phyloP scores from a whole-genome alignment of 1,139 yeast genomes.

The Hansenula sp. region DNA sequence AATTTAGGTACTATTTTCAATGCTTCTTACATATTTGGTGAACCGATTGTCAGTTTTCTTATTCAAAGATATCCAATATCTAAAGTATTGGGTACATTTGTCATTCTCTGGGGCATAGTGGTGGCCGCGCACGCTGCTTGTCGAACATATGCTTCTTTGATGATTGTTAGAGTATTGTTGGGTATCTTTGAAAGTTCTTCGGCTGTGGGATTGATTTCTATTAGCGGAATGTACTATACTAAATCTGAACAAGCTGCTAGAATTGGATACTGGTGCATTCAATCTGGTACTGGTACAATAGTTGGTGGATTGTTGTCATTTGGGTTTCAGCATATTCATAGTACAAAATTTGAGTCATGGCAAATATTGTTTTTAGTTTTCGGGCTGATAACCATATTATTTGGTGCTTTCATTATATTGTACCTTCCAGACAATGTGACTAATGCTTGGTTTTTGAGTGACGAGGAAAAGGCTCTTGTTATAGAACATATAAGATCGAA shows the following conservation, averaged over 20 bases:
- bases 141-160: conserved; percentile 38
- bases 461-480: conserved; percentile 44
- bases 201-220: conserved; percentile 49
- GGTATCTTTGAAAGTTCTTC: conserved; percentile 50
- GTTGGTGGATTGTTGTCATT: conserved; percentile 46
- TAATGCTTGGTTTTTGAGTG: conserved; percentile 42
- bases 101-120: conserved; percentile 46
- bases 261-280: conserved; percentile 46
- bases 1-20: conserved; percentile 62
- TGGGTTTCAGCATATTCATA: conserved; percentile 32
- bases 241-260: conserved; percentile 40
- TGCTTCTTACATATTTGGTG: conserved; percentile 50
- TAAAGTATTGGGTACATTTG: conserved; percentile 43
- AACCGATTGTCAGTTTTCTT: conserved; percentile 45
- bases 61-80: conserved; percentile 48
- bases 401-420: conserved; percentile 41
- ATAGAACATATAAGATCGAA: conserved; percentile 43
- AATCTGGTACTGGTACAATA: conserved; percentile 45
- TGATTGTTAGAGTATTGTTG: conserved; percentile 41
- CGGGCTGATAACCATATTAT: conserved; percentile 40
- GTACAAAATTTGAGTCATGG: conserved; percentile 34
- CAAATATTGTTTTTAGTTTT: conserved; percentile 39
- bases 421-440: conserved; percentile 50
- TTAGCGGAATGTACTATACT: conserved; percentile 45
- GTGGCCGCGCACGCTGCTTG: conserved; percentile 43